A percentile compares a stretch with the other conserved stretches of the same genome.
phyloP scores from a whole-genome alignment of 148 eudicot species.

The Cornus florida region DNA sequence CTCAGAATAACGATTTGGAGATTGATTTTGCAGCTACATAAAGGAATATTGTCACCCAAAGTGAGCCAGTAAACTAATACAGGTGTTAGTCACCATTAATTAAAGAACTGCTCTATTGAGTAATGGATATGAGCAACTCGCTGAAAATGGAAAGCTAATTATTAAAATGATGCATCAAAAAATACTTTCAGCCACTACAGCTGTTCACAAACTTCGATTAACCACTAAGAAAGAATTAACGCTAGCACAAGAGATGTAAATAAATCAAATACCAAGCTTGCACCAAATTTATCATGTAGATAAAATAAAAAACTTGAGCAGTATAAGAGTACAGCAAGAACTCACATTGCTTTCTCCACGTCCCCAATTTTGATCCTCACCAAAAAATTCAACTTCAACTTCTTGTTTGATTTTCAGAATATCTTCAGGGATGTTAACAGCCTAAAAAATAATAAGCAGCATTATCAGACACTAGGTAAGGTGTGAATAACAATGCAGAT shows the following conservation, averaged over 20 bases:
- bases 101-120: too few species aligned
- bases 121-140: too few species aligned
- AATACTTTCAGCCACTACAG: neutral
- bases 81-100: too few species aligned
- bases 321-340: neutral
- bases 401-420: slow-evolving; percentile 58
- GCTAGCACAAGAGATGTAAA: neutral
- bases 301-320: neutral
- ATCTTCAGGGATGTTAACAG: slow-evolving; percentile 47
- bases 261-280: neutral
- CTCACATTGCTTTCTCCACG: slow-evolving; percentile 62
- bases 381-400: slow-evolving; percentile 60
- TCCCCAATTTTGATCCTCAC: slow-evolving; percentile 59
- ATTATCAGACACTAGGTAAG: neutral
- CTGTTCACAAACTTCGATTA: neutral
- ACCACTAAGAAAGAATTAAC: neutral
- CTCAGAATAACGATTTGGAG: slow-evolving; percentile 64
- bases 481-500: neutral
- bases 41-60: neutral
- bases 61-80: neutral
- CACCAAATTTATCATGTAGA: neutral
- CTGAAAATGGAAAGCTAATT: too few species aligned
- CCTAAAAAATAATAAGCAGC: slow-evolving; percentile 35
- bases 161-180: neutral
- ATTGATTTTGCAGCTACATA: slow-evolving; percentile 41